Evolutionary conservation across 2,329 filamentous ascomycete genomes (phyloP).

Genomic region (Aplosporella prunicola): DNA sequence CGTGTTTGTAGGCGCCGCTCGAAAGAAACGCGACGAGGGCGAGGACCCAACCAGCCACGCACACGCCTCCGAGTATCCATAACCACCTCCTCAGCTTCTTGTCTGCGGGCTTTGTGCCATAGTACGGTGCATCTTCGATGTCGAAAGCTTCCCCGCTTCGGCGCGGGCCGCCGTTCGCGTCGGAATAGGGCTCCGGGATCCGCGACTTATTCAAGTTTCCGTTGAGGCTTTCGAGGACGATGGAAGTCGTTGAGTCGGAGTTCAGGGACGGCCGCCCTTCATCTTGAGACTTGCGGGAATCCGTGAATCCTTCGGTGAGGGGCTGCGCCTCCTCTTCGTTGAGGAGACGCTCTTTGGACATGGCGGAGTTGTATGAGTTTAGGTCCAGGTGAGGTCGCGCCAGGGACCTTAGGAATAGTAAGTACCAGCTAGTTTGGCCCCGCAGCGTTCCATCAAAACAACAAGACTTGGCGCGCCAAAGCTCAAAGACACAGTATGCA

Average conservation of each 20-base stretch:
- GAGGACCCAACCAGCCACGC: slow-evolving; percentile 58
- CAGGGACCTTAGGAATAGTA: no score
- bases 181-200: slow-evolving; percentile 28
- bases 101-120: slow-evolving; percentile 48
- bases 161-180: slow-evolving; percentile 31
- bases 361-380: slow-evolving; percentile 13
- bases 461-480: no score
- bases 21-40: slow-evolving; percentile 59
- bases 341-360: slow-evolving; percentile 24
- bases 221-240: slow-evolving; percentile 68
- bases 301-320: slow-evolving; percentile 26
- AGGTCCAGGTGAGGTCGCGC: slow-evolving; percentile 1
- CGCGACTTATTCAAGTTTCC: slow-evolving; percentile 37
- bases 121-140: slow-evolving; percentile 40
- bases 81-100: slow-evolving; percentile 54
- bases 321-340: slow-evolving; percentile 38
- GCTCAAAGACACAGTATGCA: no score
- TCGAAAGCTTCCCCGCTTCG: slow-evolving; percentile 43
- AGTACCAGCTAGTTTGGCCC: no score
- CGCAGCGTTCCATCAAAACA: no score
- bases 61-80: slow-evolving; percentile 50
- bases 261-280: slow-evolving; percentile 49
- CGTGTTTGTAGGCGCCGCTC: slow-evolving; percentile 55
- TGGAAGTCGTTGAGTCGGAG: slow-evolving; percentile 74
- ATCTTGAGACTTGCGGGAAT: slow-evolving; percentile 25